A percentile compares a stretch with the other conserved stretches of the same genome.
Conservation (phyloP, 257 asterid species). For the Avicennia marina region DNA sequence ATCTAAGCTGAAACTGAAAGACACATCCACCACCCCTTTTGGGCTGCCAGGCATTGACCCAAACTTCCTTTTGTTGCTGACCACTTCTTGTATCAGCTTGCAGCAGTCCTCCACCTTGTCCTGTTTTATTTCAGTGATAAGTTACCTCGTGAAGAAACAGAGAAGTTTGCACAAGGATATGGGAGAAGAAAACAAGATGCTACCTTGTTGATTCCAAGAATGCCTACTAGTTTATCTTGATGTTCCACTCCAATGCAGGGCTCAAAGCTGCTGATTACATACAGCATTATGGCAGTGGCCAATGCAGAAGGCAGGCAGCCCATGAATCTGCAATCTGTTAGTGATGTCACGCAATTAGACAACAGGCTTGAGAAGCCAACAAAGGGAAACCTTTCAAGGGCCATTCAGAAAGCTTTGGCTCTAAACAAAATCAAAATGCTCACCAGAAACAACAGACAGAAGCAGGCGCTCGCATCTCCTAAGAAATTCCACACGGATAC, state of each 20-base stretch:
- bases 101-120: constrained; percentile 46
- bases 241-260: constrained; percentile 49
- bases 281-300: constrained; percentile 80
- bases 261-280: constrained; percentile 46
- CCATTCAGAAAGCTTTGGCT: too few relatives aligned
- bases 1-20: constrained; percentile 41
- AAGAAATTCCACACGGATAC: constrained; percentile 28
- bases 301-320: constrained; percentile 62
- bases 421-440: not conserved
- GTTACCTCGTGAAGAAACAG: not conserved
- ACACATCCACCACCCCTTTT: constrained; percentile 45
- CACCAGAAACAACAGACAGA: constrained; percentile 46
- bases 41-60: constrained; percentile 46
- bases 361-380: not conserved
- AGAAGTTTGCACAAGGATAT: too few relatives aligned
- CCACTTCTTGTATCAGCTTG: constrained; percentile 35
- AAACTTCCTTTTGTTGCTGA: constrained; percentile 38
- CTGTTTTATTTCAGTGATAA: constrained; percentile 21
- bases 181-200: not conserved
- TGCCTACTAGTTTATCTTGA: constrained; percentile 49
- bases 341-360: not conserved
- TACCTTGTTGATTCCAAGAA: constrained; percentile 75
- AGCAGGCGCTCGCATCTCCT: constrained; percentile 54
- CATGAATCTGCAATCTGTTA: constrained; percentile 66
- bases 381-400: not conserved